Evolutionary conservation across 805 yeast genomes (phyloP).

Genomic region (Metschnikowia hibisci): DNA sequence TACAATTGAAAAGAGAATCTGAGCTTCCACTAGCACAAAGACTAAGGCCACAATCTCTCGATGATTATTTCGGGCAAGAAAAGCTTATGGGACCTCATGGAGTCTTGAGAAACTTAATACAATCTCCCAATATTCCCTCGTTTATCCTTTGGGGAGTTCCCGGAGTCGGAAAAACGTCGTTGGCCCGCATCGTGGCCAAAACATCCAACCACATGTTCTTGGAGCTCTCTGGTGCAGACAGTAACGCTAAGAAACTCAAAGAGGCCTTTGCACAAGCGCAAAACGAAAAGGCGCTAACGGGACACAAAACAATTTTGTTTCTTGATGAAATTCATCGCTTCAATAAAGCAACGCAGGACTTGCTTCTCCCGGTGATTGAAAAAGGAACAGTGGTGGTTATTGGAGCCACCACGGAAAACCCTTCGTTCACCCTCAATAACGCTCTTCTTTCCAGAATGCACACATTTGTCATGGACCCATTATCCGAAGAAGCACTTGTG

Average conservation of each 20-base stretch:
- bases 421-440: conserved; percentile 40
- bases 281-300: conserved; percentile 32
- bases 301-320: conserved; percentile 31
- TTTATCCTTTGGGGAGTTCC: conserved; percentile 44
- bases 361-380: conserved; percentile 40
- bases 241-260: conserved; percentile 32
- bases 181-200: conserved; percentile 38
- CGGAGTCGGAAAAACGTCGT: conserved; percentile 43
- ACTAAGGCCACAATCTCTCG: conserved; percentile 34
- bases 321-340: conserved; percentile 44
- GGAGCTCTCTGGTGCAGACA: conserved; percentile 40
- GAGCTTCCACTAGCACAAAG: conserved; percentile 38
- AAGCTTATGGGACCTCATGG: conserved; percentile 38
- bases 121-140: conserved; percentile 35
- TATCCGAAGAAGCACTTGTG: conserved; percentile 29
- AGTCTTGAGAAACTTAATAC: conserved; percentile 30
- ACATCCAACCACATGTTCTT: conserved; percentile 30
- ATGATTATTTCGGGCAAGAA: conserved; percentile 42
- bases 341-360: conserved; percentile 42
- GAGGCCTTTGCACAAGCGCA: conserved; percentile 37
- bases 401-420: conserved; percentile 64
- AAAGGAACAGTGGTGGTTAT: conserved; percentile 37
- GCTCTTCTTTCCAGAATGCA: conserved; percentile 44
- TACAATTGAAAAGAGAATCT: conserved; percentile 19
- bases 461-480: conserved; percentile 41